phyloP scores from a whole-genome alignment of 192 early-diverging fungal species.

The Coemansia sp. region DNA sequence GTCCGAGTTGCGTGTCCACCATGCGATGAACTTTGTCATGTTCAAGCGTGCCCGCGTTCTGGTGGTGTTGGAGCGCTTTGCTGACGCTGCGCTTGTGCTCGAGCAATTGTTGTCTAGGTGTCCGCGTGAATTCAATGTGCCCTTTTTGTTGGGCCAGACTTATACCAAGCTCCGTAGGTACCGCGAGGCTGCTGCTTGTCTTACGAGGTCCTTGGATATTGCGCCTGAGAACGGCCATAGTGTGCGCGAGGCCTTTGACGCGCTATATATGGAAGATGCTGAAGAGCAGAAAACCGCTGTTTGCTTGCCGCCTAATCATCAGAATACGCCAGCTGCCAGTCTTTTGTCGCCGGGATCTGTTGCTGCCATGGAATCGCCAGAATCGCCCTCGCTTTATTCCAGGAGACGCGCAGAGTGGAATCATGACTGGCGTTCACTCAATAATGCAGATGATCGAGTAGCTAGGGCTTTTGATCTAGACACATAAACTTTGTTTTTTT shows the following conservation, averaged over 20 bases:
- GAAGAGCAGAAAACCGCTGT: conserved; percentile 10
- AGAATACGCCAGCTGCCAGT: not conserved
- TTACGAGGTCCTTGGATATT: conserved; percentile 48
- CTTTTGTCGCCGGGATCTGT: conserved; percentile 21
- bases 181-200: conserved; percentile 51
- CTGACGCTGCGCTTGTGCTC: conserved; percentile 67
- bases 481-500: conserved; percentile 13
- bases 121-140: conserved; percentile 55
- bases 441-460: conserved; percentile 49
- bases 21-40: conserved; percentile 60
- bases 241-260: conserved; percentile 55
- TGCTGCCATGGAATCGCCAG: conserved; percentile 26
- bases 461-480: conserved; percentile 54
- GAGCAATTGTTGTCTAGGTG: conserved; percentile 61
- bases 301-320: not conserved
- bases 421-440: conserved; percentile 46
- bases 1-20: conserved; percentile 23
- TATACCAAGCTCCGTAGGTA: conserved; percentile 44
- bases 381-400: conserved; percentile 47
- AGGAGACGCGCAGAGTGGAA: conserved; percentile 38
- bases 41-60: conserved; percentile 73
- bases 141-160: conserved; percentile 56
- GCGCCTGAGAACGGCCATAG: conserved; percentile 48
- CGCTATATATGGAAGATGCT: conserved; percentile 44
- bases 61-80: conserved; percentile 58